Base-by-base conservation (phyloP, 306 rosid genomes). In the Clitoria ternatea region DNA sequence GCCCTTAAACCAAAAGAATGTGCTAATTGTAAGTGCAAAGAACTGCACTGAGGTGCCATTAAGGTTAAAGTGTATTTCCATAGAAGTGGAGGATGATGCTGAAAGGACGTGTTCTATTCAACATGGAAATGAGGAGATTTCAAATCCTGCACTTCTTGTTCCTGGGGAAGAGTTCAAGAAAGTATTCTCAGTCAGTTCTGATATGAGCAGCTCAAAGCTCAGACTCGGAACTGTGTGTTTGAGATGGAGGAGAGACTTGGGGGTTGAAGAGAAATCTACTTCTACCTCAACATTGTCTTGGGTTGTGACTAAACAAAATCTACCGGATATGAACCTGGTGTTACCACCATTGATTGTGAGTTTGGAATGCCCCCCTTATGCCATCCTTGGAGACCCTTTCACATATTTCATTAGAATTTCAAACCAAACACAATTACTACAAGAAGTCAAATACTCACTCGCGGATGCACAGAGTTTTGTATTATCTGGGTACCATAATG, bases 131-230 rank as follows among this genome's bases (percentile, higher is more conserved):
- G 75, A 74, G 54, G 84, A 85, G 74, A 79, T 78, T 66, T 45
- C 80, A 44, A 72, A 74, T 17, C 79, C 90, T 10, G 77, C 86
- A 18, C 85, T 83, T 72, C 76, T 94, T 64, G 88, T 82, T 77
- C 90, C 97, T 2, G 96, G 96, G 57, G 86, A 91, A 82, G 95
- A 84, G 80, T 94, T 91, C 84, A 91, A 94, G 83, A 94, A 89
- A 84, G 94, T 89, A 43, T 94, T 85, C 74, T 84, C 84, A 5
- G 81, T 91, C 73, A 72, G 75, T 78, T 73, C 91, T 55, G 66
- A 80, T 61, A 53, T n/a, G 56, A 89, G 78, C 78, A 57, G 78
- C 49, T 70, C 87, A 24, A 87, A 83, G 82, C 82, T 89, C 61
- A 82, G 17, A 52, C 75, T 81, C 61, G 98, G 98, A 78, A 87